phyloP scores from a whole-genome alignment of 1,139 yeast genomes.

The Pichia terricola region DNA sequence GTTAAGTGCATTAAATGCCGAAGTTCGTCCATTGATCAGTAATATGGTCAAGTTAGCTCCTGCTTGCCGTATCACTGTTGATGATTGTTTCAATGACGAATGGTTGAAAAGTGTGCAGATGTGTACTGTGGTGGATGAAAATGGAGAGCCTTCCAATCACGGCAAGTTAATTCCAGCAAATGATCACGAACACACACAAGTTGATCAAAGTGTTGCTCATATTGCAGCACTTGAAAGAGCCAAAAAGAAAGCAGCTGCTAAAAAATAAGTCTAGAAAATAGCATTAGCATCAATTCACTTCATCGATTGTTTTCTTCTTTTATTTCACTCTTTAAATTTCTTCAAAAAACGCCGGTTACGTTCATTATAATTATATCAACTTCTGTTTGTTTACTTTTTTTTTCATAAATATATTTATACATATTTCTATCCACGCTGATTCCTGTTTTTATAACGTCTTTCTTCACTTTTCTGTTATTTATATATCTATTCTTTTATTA shows the following conservation, averaged over 20 bases:
- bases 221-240: conserved; percentile 85
- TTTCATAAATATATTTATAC: too few species aligned
- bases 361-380: not conserved
- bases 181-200: conserved; percentile 77
- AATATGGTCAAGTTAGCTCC: conserved; percentile 78
- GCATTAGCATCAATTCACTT: too few species aligned
- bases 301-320: not conserved
- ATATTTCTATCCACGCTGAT: too few species aligned
- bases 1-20: conserved; percentile 59
- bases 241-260: conserved; percentile 35
- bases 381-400: too few species aligned
- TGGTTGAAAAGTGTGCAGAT: conserved; percentile 62
- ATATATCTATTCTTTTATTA: too few species aligned
- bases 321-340: not conserved
- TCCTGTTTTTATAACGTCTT: too few species aligned
- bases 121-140: conserved; percentile 50
- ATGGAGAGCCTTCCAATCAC: conserved; percentile 25
- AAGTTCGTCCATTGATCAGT: conserved; percentile 54
- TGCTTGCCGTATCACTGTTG: conserved; percentile 76
- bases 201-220: conserved; percentile 90
- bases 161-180: conserved; percentile 20
- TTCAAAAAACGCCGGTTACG: conserved; percentile 2
- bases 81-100: conserved; percentile 69
- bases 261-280: conserved; percentile 2
- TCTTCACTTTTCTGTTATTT: too few species aligned